phyloP scores from a whole-genome alignment of 495 filamentous ascomycete species.

The Oleoguttula mirabilis region DNA sequence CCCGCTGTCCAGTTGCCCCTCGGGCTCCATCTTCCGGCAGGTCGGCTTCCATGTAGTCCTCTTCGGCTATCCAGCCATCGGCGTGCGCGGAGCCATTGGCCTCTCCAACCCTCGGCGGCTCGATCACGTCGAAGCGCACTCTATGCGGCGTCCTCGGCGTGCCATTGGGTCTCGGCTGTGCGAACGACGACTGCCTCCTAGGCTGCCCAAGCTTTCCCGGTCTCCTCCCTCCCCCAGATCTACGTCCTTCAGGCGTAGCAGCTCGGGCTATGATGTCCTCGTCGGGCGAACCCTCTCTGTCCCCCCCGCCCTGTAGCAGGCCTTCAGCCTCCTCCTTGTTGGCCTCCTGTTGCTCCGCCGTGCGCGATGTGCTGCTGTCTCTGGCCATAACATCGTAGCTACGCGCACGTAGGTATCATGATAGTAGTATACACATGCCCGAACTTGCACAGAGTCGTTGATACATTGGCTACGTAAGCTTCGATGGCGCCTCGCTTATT shows the following conservation, averaged over 20 bases:
- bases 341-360: slow-evolving; percentile 6
- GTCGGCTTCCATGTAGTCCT: slow-evolving; percentile 38
- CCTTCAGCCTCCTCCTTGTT: slow-evolving; percentile 12
- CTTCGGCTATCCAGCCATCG: slow-evolving; percentile 45
- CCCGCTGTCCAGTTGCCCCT: slow-evolving; percentile 37
- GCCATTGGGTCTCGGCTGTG: slow-evolving; percentile 30
- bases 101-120: slow-evolving; percentile 26
- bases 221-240: background rate
- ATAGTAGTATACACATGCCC: too few species aligned
- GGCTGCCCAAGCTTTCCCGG: background rate
- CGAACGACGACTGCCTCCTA: slow-evolving; percentile 30
- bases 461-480: too few species aligned
- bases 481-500: too few species aligned
- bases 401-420: too few species aligned
- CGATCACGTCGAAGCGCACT: slow-evolving; percentile 74
- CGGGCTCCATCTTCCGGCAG: slow-evolving; percentile 11
- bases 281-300: slow-evolving; percentile 14
- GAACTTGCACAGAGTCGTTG: too few species aligned
- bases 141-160: slow-evolving; percentile 71
- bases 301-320: slow-evolving; percentile 2
- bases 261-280: slow-evolving; percentile 9
- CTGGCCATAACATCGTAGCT: slow-evolving; percentile 20
- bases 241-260: background rate
- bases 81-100: slow-evolving; percentile 27
- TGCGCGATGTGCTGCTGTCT: slow-evolving; percentile 12